phyloP scores from a whole-genome alignment of 495 filamentous ascomycete species.

The Talaromyces ruber region DNA sequence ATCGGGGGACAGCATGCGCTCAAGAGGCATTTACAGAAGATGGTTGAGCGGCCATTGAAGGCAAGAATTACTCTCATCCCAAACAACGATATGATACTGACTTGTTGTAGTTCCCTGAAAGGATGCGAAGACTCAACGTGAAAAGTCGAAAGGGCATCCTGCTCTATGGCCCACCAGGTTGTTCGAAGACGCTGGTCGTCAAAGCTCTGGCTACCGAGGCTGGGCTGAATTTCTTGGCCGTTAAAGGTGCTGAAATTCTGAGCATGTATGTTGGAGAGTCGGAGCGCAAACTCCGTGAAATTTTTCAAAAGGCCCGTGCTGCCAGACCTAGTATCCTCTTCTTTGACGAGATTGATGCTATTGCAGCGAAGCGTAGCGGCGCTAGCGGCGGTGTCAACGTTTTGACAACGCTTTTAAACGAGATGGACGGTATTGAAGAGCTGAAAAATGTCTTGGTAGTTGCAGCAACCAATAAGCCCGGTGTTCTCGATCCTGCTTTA shows the following conservation, averaged over 20 bases:
- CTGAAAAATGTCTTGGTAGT: constrained; percentile 78
- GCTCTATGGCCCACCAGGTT: constrained; percentile 90
- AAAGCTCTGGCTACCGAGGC: constrained; percentile 89
- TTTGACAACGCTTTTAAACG: constrained; percentile 83
- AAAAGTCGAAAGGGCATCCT: constrained; percentile 76
- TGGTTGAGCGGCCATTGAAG: constrained; percentile 58
- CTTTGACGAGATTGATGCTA: constrained; percentile 96
- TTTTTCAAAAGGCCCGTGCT: constrained; percentile 80
- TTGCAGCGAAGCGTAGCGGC: constrained; percentile 63
- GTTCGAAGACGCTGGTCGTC: constrained; percentile 90
- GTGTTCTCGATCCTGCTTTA: constrained; percentile 75
- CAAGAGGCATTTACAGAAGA: constrained; percentile 58
- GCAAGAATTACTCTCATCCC: constrained; percentile 26
- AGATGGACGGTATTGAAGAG: constrained; percentile 92
- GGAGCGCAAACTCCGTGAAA: constrained; percentile 76
- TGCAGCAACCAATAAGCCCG: constrained; percentile 91
- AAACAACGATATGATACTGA: not conserved
- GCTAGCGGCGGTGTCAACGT: constrained; percentile 62
- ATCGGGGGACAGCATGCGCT: constrained; percentile 83
- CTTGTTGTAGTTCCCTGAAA: constrained; percentile 44
- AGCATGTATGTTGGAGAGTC: constrained; percentile 98
- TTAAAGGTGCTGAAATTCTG: constrained; percentile 92
- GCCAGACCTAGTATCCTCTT: constrained; percentile 92
- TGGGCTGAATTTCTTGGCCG: constrained; percentile 87
- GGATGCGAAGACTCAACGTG: constrained; percentile 48